Percentiles rank a stretch among this genome's conserved stretches.
Evolutionary conservation across 192 early-diverging fungal genomes (phyloP).

Genomic region (Geranomyces variabilis): DNA sequence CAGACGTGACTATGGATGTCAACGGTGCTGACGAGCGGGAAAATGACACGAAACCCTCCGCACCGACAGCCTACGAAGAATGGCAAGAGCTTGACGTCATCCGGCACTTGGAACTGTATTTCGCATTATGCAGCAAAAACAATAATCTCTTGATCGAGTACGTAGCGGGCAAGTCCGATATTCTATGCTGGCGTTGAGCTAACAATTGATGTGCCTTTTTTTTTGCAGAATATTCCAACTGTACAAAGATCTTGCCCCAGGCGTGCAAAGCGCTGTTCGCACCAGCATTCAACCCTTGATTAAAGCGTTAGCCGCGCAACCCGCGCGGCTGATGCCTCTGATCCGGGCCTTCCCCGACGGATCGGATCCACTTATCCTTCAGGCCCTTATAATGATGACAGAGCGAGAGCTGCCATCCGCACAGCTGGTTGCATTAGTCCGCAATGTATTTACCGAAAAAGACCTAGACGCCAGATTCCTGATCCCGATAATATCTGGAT

Average conservation of each 20-base stretch:
- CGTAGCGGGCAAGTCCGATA: neutral
- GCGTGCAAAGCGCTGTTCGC: constrained; percentile 58
- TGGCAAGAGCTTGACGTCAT: constrained; percentile 69
- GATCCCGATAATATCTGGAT: constrained; percentile 64
- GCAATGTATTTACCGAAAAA: constrained; percentile 51
- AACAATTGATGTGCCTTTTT: neutral
- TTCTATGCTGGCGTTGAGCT: neutral
- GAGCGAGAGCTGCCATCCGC: constrained; percentile 57
- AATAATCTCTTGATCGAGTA: constrained; percentile 67
- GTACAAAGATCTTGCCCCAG: constrained; percentile 43
- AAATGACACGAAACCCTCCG: neutral
- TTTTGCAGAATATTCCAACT: constrained; percentile 54
- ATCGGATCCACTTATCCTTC: constrained; percentile 67
- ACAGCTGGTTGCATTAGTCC: constrained; percentile 61
- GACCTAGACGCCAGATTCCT: constrained; percentile 70
- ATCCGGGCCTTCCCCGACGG: constrained; percentile 73
- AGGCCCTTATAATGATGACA: constrained; percentile 64
- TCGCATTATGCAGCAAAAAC: constrained; percentile 76
- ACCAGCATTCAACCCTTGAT: constrained; percentile 67
- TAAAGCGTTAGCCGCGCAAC: constrained; percentile 58
- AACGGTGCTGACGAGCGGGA: constrained; percentile 7
- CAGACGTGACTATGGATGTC: constrained; percentile 14
- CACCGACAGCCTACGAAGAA: neutral
- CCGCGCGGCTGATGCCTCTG: constrained; percentile 52
- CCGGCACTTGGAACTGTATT: constrained; percentile 71